A percentile compares a stretch with the other conserved stretches of the same genome.
phyloP scores from a whole-genome alignment of 2,329 filamentous ascomycete genomes.

The Microsporum ferrugineum region DNA sequence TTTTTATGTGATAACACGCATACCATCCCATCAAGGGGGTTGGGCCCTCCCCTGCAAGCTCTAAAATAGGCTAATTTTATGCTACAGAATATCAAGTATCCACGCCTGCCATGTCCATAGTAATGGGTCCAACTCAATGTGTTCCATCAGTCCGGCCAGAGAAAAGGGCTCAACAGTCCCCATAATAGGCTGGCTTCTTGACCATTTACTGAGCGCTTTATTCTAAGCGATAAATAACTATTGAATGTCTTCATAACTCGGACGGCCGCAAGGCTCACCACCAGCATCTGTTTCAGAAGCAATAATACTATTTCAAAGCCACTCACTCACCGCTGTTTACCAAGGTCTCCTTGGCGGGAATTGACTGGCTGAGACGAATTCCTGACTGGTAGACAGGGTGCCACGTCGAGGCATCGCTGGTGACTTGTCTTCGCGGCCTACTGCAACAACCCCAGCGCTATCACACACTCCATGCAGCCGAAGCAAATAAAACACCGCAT shows the following conservation, averaged over 20 bases:
- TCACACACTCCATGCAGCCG: slow-evolving; percentile 1
- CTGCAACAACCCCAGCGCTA: slow-evolving; percentile 1
- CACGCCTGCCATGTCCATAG: too few species aligned
- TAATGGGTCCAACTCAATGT: too few species aligned
- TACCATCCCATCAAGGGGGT: too few species aligned
- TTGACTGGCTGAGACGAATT: background rate
- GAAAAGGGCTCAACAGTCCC: too few species aligned
- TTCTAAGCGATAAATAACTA: background rate
- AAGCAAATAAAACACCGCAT: background rate
- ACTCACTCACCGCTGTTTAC: slow-evolving; percentile 1
- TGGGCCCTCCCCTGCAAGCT: too few species aligned
- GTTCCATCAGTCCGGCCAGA: too few species aligned
- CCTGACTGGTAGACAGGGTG: background rate
- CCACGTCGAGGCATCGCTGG: slow-evolving; percentile 1
- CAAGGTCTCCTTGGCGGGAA: background rate
- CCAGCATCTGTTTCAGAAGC: background rate
- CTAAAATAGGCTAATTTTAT: too few species aligned
- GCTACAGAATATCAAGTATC: too few species aligned
- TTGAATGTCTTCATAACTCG: background rate
- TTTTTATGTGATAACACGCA: too few species aligned
- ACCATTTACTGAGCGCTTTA: background rate
- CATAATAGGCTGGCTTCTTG: too few species aligned
- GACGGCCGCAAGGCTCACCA: background rate
- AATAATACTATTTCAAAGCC: background rate
- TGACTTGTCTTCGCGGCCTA: slow-evolving; percentile 1